Evolutionary conservation across 2,329 filamentous ascomycete species (phyloP).

Genomic region (Laburnicola sp.): DNA sequence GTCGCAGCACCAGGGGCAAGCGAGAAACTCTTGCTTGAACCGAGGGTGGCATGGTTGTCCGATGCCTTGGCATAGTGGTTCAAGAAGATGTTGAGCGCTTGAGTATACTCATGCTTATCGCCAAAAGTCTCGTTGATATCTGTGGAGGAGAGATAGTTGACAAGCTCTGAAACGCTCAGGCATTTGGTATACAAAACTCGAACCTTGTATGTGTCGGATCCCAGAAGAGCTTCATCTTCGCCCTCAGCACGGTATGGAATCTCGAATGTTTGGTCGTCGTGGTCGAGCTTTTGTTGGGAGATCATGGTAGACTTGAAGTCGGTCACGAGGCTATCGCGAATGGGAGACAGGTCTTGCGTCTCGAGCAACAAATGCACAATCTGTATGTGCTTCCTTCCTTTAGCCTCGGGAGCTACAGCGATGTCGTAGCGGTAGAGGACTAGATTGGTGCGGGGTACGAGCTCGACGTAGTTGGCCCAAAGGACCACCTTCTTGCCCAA

Average conservation of each 20-base stretch:
- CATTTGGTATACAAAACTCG: constrained; percentile 20
- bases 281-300: constrained; percentile 22
- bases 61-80: constrained; percentile 52
- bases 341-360: constrained; percentile 8
- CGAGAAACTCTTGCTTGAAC: constrained; percentile 50
- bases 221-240: constrained; percentile 20
- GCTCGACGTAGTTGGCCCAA: constrained; percentile 24
- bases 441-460: constrained; percentile 18
- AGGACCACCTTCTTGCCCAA: constrained; percentile 23
- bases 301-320: constrained; percentile 30
- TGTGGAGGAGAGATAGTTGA: constrained; percentile 52
- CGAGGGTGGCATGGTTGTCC: constrained; percentile 49
- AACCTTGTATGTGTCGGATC: constrained; percentile 18
- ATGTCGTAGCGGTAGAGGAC: constrained; percentile 21
- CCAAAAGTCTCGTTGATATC: constrained; percentile 42
- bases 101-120: constrained; percentile 54
- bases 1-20: constrained; percentile 43
- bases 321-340: constrained; percentile 18
- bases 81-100: constrained; percentile 62
- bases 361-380: constrained; percentile 24
- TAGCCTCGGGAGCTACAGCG: constrained; percentile 11
- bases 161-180: constrained; percentile 40
- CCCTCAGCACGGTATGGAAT: constrained; percentile 25
- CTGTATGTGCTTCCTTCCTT: constrained; percentile 18
- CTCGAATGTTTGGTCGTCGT: constrained; percentile 16